Evolutionary conservation across 805 yeast species (phyloP).

Genomic region (Sugiyamaella smithiae): DNA sequence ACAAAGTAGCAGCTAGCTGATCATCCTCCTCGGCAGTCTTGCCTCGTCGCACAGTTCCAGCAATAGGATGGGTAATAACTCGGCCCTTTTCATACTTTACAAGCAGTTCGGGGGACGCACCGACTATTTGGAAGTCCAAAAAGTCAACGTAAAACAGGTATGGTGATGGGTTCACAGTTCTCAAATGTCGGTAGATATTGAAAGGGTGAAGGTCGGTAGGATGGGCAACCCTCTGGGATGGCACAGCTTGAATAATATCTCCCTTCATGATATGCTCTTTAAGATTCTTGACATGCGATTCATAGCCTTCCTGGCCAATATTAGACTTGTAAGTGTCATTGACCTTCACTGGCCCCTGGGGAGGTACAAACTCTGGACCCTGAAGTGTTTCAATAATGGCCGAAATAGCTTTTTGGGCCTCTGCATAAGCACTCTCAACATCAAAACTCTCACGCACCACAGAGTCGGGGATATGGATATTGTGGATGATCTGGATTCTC

Average conservation of each 20-base stretch:
- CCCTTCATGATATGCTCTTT: slow-evolving; percentile 84
- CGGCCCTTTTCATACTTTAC: slow-evolving; percentile 80
- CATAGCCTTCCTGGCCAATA: slow-evolving; percentile 92
- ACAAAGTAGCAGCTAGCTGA: slow-evolving; percentile 65
- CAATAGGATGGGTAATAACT: slow-evolving; percentile 93
- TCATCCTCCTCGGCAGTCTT: slow-evolving; percentile 90
- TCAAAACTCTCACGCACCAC: slow-evolving; percentile 25
- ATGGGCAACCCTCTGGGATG: slow-evolving; percentile 94
- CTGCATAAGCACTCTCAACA: slow-evolving; percentile 51
- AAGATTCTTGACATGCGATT: slow-evolving; percentile 68
- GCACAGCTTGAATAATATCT: slow-evolving; percentile 96
- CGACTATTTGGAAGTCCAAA: slow-evolving; percentile 88
- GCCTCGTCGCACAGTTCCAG: slow-evolving; percentile 94
- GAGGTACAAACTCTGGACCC: slow-evolving; percentile 47
- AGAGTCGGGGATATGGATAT: slow-evolving; percentile 50
- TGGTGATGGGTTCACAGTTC: slow-evolving; percentile 97
- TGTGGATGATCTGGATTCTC: slow-evolving; percentile 85
- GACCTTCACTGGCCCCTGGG: slow-evolving; percentile 67
- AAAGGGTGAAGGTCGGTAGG: slow-evolving; percentile 96
- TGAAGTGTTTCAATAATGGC: slow-evolving; percentile 46
- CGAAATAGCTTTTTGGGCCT: slow-evolving; percentile 55
- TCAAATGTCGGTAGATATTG: slow-evolving; percentile 88
- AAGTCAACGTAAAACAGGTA: slow-evolving; percentile 92
- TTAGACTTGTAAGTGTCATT: slow-evolving; percentile 78
- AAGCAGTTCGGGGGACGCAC: slow-evolving; percentile 94